These are phyloP conservation scores for Globisporangium cystogenes DNA, from an alignment of 352 stramenopile genomes.

Conservation along the genomic window DNA sequence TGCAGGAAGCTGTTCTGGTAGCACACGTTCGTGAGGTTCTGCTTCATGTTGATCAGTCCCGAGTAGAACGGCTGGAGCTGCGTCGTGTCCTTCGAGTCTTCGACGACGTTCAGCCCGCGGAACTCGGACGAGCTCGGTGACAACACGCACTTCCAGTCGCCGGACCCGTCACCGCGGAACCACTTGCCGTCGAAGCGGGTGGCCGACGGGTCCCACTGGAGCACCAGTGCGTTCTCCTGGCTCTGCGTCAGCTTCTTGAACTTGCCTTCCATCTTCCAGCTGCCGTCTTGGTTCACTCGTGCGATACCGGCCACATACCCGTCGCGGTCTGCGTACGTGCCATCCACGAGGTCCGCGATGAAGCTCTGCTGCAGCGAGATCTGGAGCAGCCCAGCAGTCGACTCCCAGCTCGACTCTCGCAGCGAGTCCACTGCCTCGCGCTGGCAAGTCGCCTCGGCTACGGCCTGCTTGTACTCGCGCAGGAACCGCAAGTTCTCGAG, in stretches of 20 bases:
- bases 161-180: conserved; percentile 78
- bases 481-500: conserved; percentile 41
- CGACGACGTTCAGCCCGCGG: conserved; percentile 42
- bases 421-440: conserved; percentile 23
- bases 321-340: conserved; percentile 67
- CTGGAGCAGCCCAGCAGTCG: conserved; percentile 53
- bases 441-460: conserved; percentile 26
- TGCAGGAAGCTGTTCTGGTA: conserved; percentile 90
- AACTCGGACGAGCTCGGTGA: conserved; percentile 51
- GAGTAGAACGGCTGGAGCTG: conserved; percentile 69
- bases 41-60: conserved; percentile 87
- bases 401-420: conserved; percentile 56
- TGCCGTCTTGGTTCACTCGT: conserved; percentile 33
- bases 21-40: conserved; percentile 87
- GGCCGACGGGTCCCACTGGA: conserved; percentile 51
- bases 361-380: conserved; percentile 35
- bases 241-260: conserved; percentile 69
- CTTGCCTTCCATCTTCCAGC: conserved; percentile 60
- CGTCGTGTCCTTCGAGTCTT: conserved; percentile 27
- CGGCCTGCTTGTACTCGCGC: conserved; percentile 43
- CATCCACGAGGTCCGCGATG: conserved; percentile 64
- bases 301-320: conserved; percentile 58
- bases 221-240: conserved; percentile 61
- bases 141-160: conserved; percentile 71
- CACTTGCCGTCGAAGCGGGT: conserved; percentile 79